These are phyloP conservation scores for Solanum bulbocastanum DNA, from an alignment of 257 asterid species.

Conservation along the genomic window DNA sequence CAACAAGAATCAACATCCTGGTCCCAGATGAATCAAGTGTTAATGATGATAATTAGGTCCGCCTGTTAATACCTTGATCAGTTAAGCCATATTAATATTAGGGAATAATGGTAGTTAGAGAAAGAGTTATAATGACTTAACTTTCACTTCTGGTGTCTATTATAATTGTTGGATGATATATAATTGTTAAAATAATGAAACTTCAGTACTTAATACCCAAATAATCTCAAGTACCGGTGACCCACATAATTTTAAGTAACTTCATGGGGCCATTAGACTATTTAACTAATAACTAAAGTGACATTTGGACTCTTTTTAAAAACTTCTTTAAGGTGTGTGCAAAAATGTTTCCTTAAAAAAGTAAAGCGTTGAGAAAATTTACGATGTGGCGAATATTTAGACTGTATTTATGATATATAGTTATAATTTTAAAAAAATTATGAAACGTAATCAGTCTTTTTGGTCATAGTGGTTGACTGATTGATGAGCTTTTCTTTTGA, in stretches of 20 bases:
- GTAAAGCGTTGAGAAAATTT: not conserved
- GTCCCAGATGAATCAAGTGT: not conserved
- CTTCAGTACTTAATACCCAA: not conserved
- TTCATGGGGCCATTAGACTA: not conserved
- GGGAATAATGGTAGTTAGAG: not conserved
- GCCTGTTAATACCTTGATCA: not conserved
- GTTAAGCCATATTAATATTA: not conserved
- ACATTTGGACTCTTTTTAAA: not conserved
- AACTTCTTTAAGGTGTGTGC: not conserved
- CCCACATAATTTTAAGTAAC: not conserved
- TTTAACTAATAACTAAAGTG: not conserved
- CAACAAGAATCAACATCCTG: not conserved
- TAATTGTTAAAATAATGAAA: not conserved
- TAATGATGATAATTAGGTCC: not conserved
- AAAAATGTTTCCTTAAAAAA: not conserved
- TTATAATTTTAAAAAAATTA: not conserved
- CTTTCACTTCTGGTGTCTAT: not conserved
- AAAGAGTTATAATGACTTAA: not conserved
- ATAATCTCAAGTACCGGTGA: not conserved
- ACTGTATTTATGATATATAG: not conserved
- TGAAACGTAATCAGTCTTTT: accelerated
- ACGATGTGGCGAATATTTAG: accelerated
- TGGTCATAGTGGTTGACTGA: not conserved
- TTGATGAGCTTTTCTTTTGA: no score
- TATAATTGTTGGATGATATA: not conserved